Base-by-base conservation (phyloP, 129 eudicot genomes). In the Silybum marianum region DNA sequence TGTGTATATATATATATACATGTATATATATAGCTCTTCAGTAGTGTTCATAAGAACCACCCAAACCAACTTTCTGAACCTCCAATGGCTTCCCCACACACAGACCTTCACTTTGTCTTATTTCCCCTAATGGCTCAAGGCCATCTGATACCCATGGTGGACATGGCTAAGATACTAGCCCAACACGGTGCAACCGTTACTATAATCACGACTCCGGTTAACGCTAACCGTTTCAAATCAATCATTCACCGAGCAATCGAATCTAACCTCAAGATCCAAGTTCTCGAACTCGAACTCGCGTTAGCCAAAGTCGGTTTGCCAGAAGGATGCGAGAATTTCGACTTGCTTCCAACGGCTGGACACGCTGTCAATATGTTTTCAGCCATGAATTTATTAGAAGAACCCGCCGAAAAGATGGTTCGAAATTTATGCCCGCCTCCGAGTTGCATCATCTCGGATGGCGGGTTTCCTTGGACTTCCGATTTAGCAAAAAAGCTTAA, bases 51-150 rank as follows among this genome's bases (percentile, higher is more conserved):
- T 38, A 26, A 25, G 3, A 42, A 6, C 81, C 12, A n/a, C 66
- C 25, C 13, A 62, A 44, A 72, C 69, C 51, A 48, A 48, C 69
- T 19, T 38, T 69, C 36, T 26, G 9, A 72, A 67, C 60, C 73
- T 16, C 38, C 46, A 71, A 77, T 83, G 86, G 78, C 67, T 60
- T 58, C 66, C 18, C 21, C 74, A 13, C 76, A 82, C 22, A 68
- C 75, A 69, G 46, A 86, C 46, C 89, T 83, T 83, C 92, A 88
- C 74, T 73, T 86, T 54, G 82, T 88, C 69, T 75, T 86, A 60
- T 69, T 86, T 74, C 90, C 88, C 73, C 74, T 84, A 32, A 81
- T 89, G 90, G 86, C 90, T 42, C 92, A 84, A 86, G 88, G 92
- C 21, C 90, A 89, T 74, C 38, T 82, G 67, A 86, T 86, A 63